Conservation (phyloP, 257 asterid genomes). For the Nyctanthes arbortristis region DNA sequence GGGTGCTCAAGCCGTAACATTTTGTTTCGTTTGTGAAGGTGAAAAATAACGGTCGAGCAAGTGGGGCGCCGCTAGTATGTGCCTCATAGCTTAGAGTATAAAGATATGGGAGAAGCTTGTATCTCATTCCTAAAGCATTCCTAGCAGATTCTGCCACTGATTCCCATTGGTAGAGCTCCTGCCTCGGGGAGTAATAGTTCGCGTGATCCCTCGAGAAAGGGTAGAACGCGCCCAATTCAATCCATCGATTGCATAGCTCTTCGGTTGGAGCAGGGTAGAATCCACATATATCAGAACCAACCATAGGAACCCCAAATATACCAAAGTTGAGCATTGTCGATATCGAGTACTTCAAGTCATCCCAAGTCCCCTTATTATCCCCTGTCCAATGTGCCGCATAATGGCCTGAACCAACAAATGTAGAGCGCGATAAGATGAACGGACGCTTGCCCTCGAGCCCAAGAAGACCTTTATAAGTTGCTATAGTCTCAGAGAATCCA, state of each 20-base stretch:
- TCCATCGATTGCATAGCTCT: slow-evolving; percentile 98
- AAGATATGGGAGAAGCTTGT: slow-evolving; percentile 69
- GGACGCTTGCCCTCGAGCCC: slow-evolving; percentile 81
- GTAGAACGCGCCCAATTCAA: slow-evolving; percentile 88
- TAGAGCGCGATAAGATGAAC: slow-evolving; percentile 74
- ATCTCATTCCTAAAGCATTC: slow-evolving; percentile 90
- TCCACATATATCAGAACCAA: slow-evolving; percentile 96
- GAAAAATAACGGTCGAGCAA: slow-evolving; percentile 85
- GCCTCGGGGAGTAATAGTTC: slow-evolving; percentile 87
- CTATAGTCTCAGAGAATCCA: slow-evolving; percentile 78
- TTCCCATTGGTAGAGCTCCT: slow-evolving; percentile 97
- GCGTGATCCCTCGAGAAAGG: slow-evolving; percentile 97
- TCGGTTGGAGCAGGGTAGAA: slow-evolving; percentile 87
- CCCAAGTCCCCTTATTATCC: slow-evolving; percentile 94
- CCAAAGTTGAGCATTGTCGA: slow-evolving; percentile 88
- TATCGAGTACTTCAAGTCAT: slow-evolving; percentile 71
- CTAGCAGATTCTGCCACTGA: slow-evolving; percentile 88
- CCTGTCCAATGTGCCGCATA: slow-evolving; percentile 98
- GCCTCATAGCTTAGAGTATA: slow-evolving; percentile 86
- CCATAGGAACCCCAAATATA: slow-evolving; percentile 93
- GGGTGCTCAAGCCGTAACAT: slow-evolving; percentile 73
- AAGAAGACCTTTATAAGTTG: slow-evolving; percentile 80
- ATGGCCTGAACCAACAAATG: slow-evolving; percentile 85
- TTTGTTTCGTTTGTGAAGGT: slow-evolving; percentile 52
- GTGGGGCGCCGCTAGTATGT: slow-evolving; percentile 75